These are phyloP conservation scores for Colletotrichum chlorophyti DNA, from an alignment of 2,329 filamentous ascomycete genomes.

Conservation along the genomic window DNA sequence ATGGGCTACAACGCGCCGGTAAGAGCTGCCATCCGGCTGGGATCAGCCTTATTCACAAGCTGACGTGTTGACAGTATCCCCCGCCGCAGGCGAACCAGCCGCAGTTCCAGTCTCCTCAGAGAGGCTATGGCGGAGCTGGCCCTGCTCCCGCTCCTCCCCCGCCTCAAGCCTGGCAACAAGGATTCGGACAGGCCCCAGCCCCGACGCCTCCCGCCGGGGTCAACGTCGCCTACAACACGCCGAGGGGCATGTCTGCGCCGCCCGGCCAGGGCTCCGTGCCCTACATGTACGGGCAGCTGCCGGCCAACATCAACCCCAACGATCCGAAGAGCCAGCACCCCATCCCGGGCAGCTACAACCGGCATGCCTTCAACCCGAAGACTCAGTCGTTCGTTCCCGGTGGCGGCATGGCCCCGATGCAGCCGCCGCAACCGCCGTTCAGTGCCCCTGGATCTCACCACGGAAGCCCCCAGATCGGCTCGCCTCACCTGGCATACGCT, in stretches of 20 bases:
- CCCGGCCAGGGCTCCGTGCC: conserved; percentile 48
- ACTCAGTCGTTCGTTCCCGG: conserved; percentile 88
- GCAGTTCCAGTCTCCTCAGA: conserved; percentile 27
- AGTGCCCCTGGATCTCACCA: conserved; percentile 56
- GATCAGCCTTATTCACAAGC: conserved; percentile 19
- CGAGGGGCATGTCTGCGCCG: conserved; percentile 36
- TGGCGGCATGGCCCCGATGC: conserved; percentile 53
- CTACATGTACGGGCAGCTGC: conserved; percentile 83
- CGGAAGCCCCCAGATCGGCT: conserved; percentile 59
- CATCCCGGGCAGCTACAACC: conserved; percentile 82
- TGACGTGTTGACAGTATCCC: too few relatives aligned
- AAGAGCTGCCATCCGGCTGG: conserved; percentile 39
- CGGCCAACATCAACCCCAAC: conserved; percentile 71
- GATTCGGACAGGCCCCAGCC: conserved; percentile 39
- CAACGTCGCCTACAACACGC: conserved; percentile 35
- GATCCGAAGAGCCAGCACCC: conserved; percentile 81
- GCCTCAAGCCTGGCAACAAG: conserved; percentile 46
- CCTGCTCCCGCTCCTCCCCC: conserved; percentile 38
- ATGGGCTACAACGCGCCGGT: conserved; percentile 53
- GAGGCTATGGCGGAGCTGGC: conserved; percentile 44
- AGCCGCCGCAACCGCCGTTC: conserved; percentile 55
- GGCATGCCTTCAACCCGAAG: conserved; percentile 91
- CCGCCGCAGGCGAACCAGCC: conserved; percentile 32
- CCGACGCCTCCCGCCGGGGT: conserved; percentile 31
- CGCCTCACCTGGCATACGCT: conserved; percentile 57